Conservation (phyloP, 352 stramenopile genomes). For the Phytophthora megakarya region DNA sequence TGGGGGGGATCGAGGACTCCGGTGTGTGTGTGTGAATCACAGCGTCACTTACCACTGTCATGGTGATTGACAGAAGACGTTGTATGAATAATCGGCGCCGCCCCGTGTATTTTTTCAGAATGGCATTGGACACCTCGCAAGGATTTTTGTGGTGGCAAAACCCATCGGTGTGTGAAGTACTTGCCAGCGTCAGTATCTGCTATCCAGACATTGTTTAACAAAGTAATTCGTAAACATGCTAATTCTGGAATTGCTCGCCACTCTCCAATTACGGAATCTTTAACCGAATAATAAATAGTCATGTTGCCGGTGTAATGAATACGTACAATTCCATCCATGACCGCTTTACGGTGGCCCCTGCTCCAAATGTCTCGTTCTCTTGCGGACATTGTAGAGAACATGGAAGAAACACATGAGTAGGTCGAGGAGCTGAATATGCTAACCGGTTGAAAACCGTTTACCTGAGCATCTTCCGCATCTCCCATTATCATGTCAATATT, state of each 20-base stretch:
- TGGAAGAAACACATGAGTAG: not conserved
- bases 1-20: not conserved
- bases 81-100: constrained; percentile 15
- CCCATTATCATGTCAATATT: too few relatives aligned
- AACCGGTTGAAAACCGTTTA: too few relatives aligned
- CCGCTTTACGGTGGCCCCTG: not conserved
- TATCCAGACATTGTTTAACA: too few relatives aligned
- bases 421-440: too few relatives aligned
- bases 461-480: too few relatives aligned
- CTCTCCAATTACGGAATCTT: not conserved
- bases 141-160: too few relatives aligned
- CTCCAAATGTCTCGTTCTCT: not conserved
- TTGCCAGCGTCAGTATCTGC: too few relatives aligned
- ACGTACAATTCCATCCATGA: constrained; percentile 1
- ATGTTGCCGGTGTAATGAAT: constrained; percentile 3
- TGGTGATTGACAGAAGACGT: constrained; percentile 1
- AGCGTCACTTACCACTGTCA: constrained; percentile 2
- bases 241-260: not conserved
- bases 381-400: not conserved
- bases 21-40: not conserved
- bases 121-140: too few relatives aligned
- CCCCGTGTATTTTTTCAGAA: constrained; percentile 12
- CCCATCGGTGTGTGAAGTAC: too few relatives aligned
- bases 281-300: not conserved
- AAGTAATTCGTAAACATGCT: constrained; percentile 4